Evolutionary conservation across 139 green algal species (phyloP).

Genomic region (Chlorella sp.): DNA sequence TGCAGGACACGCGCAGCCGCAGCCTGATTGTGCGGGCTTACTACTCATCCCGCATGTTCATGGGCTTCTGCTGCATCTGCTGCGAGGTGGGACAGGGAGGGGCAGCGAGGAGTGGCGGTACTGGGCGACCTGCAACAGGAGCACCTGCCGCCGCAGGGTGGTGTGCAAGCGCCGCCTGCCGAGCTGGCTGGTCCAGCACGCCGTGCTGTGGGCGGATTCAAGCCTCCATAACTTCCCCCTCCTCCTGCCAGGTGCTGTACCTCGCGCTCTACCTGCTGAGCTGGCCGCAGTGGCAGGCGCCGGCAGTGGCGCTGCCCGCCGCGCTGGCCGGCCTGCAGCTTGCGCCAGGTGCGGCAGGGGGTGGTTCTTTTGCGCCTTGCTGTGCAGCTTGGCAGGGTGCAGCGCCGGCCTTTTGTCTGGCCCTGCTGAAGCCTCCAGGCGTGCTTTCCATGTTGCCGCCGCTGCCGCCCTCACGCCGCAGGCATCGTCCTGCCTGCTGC

Average conservation of each 20-base stretch:
- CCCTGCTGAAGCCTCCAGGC: too few species aligned
- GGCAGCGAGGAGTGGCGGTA: too few species aligned
- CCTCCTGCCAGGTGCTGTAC: constrained; percentile 45
- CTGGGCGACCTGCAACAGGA: too few species aligned
- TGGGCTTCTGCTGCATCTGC: constrained; percentile 95
- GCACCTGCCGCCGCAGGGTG: too few species aligned
- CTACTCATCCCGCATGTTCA: constrained; percentile 94
- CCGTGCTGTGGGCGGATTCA: too few species aligned
- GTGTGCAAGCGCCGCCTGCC: too few species aligned
- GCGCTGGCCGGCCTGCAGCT: background rate
- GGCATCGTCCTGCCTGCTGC: background rate
- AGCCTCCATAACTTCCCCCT: too few species aligned
- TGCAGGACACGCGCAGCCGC: constrained; percentile 74
- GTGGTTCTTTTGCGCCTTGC: background rate
- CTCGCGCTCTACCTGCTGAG: constrained; percentile 51
- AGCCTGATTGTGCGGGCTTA: constrained; percentile 89
- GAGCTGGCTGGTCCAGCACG: too few species aligned
- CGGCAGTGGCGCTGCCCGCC: constrained; percentile 26
- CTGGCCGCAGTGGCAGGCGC: constrained; percentile 29
- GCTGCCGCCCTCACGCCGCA: background rate
- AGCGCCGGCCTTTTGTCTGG: too few species aligned
- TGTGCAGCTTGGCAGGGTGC: too few species aligned
- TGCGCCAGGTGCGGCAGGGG: background rate
- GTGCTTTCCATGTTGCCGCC: too few species aligned
- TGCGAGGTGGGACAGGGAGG: constrained; percentile 63